Conservation (phyloP, 192 early-diverging fungal species). For the Neocallimastix lanati region DNA sequence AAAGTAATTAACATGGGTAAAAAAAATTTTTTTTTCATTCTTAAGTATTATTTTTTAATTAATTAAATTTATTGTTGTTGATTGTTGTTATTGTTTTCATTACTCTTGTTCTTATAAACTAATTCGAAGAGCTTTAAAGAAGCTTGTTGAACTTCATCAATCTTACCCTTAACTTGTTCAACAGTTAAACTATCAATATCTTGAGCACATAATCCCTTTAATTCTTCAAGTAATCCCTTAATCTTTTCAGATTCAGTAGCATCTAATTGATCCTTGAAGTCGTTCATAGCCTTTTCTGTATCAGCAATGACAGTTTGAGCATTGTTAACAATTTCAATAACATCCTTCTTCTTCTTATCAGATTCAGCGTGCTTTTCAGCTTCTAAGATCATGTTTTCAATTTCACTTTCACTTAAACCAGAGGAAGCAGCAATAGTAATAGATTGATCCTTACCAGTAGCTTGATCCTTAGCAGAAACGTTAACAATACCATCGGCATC, state of each 20-base stretch:
- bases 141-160: slow-evolving; percentile 66
- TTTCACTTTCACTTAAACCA: slow-evolving; percentile 80
- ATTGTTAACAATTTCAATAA: slow-evolving; percentile 86
- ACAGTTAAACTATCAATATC: slow-evolving; percentile 34
- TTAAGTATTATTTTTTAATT: too few relatives aligned
- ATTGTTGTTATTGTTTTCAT: slow-evolving; percentile 12
- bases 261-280: slow-evolving; percentile 94
- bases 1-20: too few relatives aligned
- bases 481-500: slow-evolving; percentile 99
- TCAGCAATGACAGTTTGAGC: slow-evolving; percentile 80
- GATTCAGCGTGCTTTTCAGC: slow-evolving; percentile 82
- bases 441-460: slow-evolving; percentile 86
- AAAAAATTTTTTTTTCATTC: too few relatives aligned
- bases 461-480: slow-evolving; percentile 89
- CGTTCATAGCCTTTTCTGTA: slow-evolving; percentile 85
- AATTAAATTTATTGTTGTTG: not conserved
- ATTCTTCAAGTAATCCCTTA: slow-evolving; percentile 54
- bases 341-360: slow-evolving; percentile 79
- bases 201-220: slow-evolving; percentile 61
- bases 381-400: slow-evolving; percentile 88
- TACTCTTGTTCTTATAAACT: slow-evolving; percentile 75
- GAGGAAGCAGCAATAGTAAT: slow-evolving; percentile 91
- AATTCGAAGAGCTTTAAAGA: slow-evolving; percentile 93
- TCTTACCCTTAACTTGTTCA: slow-evolving; percentile 78
- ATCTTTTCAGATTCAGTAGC: slow-evolving; percentile 71